Conservation (phyloP, 306 rosid genomes). For the Pterocarpus macrocarpus region DNA sequence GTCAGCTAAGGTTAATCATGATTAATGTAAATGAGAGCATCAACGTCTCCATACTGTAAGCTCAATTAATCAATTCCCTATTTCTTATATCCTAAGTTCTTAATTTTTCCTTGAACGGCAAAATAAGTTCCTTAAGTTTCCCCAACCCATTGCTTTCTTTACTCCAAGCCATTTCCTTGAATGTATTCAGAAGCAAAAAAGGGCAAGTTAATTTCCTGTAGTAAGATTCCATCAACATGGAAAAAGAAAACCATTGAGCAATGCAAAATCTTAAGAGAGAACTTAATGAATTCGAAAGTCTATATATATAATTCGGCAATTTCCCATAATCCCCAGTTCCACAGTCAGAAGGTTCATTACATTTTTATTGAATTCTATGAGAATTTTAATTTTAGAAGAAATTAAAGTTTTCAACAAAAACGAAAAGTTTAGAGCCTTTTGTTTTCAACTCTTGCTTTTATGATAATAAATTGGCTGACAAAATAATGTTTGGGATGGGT, state of each 20-base stretch:
- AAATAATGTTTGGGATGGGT: too few species aligned
- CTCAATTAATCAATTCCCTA: not conserved
- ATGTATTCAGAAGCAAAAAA: conserved; percentile 20
- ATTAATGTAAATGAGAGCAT: not conserved
- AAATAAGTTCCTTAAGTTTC: conserved; percentile 30
- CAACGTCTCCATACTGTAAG: not conserved
- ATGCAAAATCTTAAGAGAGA: not conserved
- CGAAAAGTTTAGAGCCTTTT: too few species aligned
- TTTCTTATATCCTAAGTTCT: not conserved
- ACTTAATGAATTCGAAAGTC: not conserved
- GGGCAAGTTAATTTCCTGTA: not conserved
- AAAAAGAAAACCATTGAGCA: not conserved
- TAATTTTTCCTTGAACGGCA: conserved; percentile 33
- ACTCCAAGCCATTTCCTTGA: conserved; percentile 6
- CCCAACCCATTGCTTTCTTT: not conserved
- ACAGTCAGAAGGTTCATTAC: not conserved
- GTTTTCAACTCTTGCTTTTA: too few species aligned
- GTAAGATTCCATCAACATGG: not conserved
- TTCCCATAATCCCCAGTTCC: not conserved
- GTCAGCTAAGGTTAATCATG: not conserved
- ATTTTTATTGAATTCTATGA: not conserved
- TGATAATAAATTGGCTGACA: too few species aligned
- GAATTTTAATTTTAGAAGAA: too few species aligned
- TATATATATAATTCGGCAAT: not conserved
- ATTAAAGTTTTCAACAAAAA: too few species aligned